phyloP scores from a whole-genome alignment of 305 asterid genomes.

The Coffea humblotiana region DNA sequence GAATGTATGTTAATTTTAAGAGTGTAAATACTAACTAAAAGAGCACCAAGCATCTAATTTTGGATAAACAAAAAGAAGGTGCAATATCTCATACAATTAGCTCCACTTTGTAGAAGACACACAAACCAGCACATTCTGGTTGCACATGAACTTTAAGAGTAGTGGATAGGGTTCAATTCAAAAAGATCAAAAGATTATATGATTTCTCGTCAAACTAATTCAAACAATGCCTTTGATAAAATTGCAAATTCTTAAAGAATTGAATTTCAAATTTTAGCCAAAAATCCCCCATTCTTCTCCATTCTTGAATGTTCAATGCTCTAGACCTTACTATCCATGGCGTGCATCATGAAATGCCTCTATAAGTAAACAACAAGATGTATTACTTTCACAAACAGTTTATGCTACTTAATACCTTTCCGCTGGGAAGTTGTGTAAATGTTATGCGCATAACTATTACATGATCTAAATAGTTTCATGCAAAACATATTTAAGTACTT shows the following conservation, averaged over 20 bases:
- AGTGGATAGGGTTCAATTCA: not conserved
- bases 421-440: not conserved
- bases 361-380: not conserved
- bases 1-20: not conserved
- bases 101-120: not conserved
- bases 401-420: not conserved
- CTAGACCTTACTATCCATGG: not conserved
- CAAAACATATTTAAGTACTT: not conserved
- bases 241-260: not conserved
- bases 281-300: not conserved
- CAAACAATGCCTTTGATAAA: not conserved
- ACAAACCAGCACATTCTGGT: not conserved
- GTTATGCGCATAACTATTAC: not conserved
- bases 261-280: not conserved
- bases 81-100: not conserved
- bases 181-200: not conserved
- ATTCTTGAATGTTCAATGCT: not conserved
- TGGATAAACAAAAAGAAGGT: not conserved
- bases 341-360: not conserved
- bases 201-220: not conserved
- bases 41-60: not conserved
- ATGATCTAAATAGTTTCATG: not conserved
- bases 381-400: not conserved
- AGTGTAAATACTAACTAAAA: not conserved
- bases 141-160: not conserved